Evolutionary conservation across 768 basidiomycete species (phyloP), one percentile per base, ranked within the genome.

Genomic region (Tricholoma hemisulphureum): DNA sequence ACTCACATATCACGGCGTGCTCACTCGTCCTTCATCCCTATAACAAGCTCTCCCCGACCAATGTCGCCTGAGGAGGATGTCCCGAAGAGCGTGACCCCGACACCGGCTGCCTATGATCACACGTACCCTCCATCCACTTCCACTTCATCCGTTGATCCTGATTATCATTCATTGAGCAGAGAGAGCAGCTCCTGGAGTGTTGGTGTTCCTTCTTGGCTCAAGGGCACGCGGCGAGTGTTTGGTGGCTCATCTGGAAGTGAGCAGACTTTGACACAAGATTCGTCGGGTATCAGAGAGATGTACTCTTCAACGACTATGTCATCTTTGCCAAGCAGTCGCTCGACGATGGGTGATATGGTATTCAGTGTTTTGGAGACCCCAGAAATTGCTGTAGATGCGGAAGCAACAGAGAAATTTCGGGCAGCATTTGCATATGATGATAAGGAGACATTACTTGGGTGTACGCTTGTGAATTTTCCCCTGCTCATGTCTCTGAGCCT

Each of bases 331-430:
- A 64, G 63, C 18, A 77, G 73, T 61, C 73, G 69, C 63, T 70
- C 77, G 52, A 73, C 77, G 21, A 67, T 75, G 28, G 77, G 77
- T 35, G 88, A 91, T 60, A 75, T 91, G 61, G 84, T 88, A 1
- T 93, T 86, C 71, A 95, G 93, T 62, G 80, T 96, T 41, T 77
- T 95, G 39, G 93, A 97, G 65, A 83, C 85, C 20, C 86, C 86
- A 1, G 84, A 86, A 61, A 77, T 79, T 26, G 65, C 75, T 6
- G 74, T 87, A 13, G 91, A 94, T 64, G 69, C 75, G 29, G 87
- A 87, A 56, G 77, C 80, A 26, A 75, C 75, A 20, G 88, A 89
- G 57, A 94, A 94, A 71, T 97, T 96, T 67, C 82, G 87, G 49
- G 69, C 73, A 34, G 80, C 84, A 1, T 98, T 98, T 73, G 93